Conservation (phyloP, 305 asterid genomes). For the Solanum aculeatissimum region DNA sequence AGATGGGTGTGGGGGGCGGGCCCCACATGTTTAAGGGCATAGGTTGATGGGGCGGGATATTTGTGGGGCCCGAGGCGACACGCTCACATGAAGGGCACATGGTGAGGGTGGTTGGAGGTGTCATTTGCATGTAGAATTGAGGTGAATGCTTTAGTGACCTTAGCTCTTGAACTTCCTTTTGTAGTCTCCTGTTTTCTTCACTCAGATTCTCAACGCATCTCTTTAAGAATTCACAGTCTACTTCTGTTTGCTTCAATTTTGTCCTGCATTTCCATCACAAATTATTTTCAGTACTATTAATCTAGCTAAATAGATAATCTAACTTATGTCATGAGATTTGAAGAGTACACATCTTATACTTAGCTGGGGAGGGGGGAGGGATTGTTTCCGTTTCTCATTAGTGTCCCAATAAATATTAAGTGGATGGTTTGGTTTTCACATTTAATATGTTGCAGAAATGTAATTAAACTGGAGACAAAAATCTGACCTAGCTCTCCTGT, state of each 20-base stretch:
- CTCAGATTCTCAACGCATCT: slow-evolving; percentile 61
- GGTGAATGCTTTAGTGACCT: slow-evolving; percentile 62
- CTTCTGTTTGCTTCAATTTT: slow-evolving; percentile 84
- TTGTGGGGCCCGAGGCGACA: slow-evolving; percentile 17
- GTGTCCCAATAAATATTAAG: no score
- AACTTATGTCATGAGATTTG: no score
- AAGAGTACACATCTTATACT: no score
- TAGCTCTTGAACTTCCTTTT: slow-evolving; percentile 67
- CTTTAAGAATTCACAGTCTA: slow-evolving; percentile 69
- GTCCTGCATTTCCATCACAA: slow-evolving; percentile 28
- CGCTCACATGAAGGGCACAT: slow-evolving; percentile 85
- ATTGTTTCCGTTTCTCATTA: not conserved
- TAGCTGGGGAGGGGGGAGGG: no score
- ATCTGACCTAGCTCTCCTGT: slow-evolving; percentile 73
- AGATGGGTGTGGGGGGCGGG: not conserved
- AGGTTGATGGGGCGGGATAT: slow-evolving; percentile 12
- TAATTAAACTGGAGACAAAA: not conserved
- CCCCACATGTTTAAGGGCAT: slow-evolving; percentile 46
- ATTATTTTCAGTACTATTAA: not conserved
- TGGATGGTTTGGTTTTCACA: not conserved
- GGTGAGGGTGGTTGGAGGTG: slow-evolving; percentile 74
- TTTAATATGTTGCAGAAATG: not conserved
- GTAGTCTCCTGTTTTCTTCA: slow-evolving; percentile 61
- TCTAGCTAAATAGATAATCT: not conserved
- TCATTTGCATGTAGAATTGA: slow-evolving; percentile 67